Evolutionary conservation across 139 green algal genomes (phyloP).

Genomic region (Nannochloris sp.): DNA sequence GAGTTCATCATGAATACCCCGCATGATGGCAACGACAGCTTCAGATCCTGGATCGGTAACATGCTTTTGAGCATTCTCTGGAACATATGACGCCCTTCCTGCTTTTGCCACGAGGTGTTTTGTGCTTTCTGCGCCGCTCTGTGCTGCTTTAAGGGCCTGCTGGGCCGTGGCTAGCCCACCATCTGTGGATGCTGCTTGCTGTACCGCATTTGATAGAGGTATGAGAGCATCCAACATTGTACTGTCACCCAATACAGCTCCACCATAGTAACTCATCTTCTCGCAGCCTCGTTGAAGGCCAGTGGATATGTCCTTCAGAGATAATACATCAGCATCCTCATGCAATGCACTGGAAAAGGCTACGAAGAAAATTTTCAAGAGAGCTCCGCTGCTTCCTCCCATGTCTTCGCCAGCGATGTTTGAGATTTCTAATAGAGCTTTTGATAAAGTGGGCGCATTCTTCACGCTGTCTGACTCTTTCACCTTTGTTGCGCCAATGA

Average conservation of each 20-base stretch:
- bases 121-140: conserved; percentile 48
- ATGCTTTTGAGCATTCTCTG: conserved; percentile 22
- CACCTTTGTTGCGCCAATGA: conserved; percentile 40
- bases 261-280: conserved; percentile 56
- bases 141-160: conserved; percentile 35
- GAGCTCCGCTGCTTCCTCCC: conserved; percentile 59
- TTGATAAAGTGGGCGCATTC: conserved; percentile 14
- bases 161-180: conserved; percentile 8
- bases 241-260: conserved; percentile 43
- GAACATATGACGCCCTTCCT: conserved; percentile 57
- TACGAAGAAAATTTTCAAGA: conserved; percentile 42
- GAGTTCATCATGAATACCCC: conserved; percentile 10
- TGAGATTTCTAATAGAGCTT: conserved; percentile 19
- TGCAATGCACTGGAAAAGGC: conserved; percentile 18
- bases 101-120: conserved; percentile 45
- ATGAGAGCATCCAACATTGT: conserved; percentile 77
- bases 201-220: conserved; percentile 11
- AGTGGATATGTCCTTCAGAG: not conserved
- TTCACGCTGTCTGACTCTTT: conserved; percentile 18
- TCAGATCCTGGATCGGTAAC: conserved; percentile 55
- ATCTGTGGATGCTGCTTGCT: not conserved
- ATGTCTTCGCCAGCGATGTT: conserved; percentile 30
- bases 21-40: conserved; percentile 53
- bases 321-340: not conserved
- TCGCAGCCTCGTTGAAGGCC: conserved; percentile 45